Conservation (phyloP, 2,329 filamentous ascomycete genomes). For the Davidsoniella eucalypti region DNA sequence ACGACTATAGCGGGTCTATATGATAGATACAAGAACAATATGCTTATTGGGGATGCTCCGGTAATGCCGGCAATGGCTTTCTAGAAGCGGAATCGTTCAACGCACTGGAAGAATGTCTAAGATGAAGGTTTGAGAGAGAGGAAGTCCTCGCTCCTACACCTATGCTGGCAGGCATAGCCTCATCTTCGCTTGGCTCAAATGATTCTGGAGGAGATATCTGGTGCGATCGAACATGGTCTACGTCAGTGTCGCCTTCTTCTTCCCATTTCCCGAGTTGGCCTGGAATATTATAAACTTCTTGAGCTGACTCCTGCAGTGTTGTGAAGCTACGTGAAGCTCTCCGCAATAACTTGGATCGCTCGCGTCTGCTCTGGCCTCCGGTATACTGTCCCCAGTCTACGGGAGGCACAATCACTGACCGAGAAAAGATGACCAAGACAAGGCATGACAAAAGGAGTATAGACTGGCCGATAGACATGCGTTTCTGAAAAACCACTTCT, state of each 20-base stretch:
- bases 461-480: conserved; percentile 85
- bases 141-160: not conserved
- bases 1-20: not conserved
- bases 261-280: not conserved
- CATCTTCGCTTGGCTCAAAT: not conserved
- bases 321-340: not conserved
- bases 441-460: conserved; percentile 76
- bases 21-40: not conserved
- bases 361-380: not conserved
- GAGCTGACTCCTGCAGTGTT: not conserved
- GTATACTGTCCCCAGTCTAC: conserved; percentile 4
- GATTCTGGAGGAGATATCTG: conserved; percentile 5
- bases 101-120: no score
- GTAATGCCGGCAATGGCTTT: conserved; percentile 29
- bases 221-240: not conserved
- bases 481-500: conserved; percentile 72
- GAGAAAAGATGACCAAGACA: conserved; percentile 68
- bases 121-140: no score
- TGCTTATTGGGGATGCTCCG: conserved; percentile 19
- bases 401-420: conserved; percentile 16
- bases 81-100: conserved; percentile 14
- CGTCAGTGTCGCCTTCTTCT: not conserved
- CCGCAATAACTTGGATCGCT: not conserved
- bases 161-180: not conserved
- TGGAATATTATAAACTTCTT: not conserved